Percentiles rank a stretch among this genome's conserved stretches.
Conservation (phyloP, 495 filamentous ascomycete genomes). For the Penicillium soppii region DNA sequence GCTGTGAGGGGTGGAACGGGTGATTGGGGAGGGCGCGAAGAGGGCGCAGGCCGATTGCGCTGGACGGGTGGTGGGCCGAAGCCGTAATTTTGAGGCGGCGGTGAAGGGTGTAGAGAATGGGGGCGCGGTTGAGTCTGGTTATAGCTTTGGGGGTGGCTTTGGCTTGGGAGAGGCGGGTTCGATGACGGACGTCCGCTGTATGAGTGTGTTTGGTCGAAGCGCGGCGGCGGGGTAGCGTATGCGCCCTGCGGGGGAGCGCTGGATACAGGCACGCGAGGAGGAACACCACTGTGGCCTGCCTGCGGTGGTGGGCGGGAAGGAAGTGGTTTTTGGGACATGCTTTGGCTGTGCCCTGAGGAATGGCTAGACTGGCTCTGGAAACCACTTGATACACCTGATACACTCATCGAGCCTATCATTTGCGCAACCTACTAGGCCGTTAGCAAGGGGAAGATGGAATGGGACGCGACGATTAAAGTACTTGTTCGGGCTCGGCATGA, state of each 20-base stretch:
- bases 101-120: slow-evolving; percentile 48
- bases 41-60: slow-evolving; percentile 54
- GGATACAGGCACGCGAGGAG: slow-evolving; percentile 31
- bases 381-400: too few relatives aligned
- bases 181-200: slow-evolving; percentile 30
- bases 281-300: slow-evolving; percentile 21
- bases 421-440: slow-evolving; percentile 48
- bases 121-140: slow-evolving; percentile 25
- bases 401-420: slow-evolving; percentile 47
- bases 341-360: slow-evolving; percentile 6
- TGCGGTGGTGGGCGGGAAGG: slow-evolving; percentile 30
- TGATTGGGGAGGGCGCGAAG: slow-evolving; percentile 55
- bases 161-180: slow-evolving; percentile 18
- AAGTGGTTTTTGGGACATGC: slow-evolving; percentile 21
- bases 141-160: slow-evolving; percentile 27
- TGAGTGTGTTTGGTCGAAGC: slow-evolving; percentile 30
- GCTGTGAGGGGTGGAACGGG: slow-evolving; percentile 60
- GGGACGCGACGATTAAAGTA: slow-evolving; percentile 32
- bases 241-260: slow-evolving; percentile 27
- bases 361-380: slow-evolving; percentile 1
- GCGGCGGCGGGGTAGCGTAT: slow-evolving; percentile 25
- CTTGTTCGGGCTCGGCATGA: slow-evolving; percentile 93
- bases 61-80: slow-evolving; percentile 53
- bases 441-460: slow-evolving; percentile 7
- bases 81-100: slow-evolving; percentile 60